phyloP scores from a whole-genome alignment of 345 rosid genomes.

The Citrus cavaleriei region DNA sequence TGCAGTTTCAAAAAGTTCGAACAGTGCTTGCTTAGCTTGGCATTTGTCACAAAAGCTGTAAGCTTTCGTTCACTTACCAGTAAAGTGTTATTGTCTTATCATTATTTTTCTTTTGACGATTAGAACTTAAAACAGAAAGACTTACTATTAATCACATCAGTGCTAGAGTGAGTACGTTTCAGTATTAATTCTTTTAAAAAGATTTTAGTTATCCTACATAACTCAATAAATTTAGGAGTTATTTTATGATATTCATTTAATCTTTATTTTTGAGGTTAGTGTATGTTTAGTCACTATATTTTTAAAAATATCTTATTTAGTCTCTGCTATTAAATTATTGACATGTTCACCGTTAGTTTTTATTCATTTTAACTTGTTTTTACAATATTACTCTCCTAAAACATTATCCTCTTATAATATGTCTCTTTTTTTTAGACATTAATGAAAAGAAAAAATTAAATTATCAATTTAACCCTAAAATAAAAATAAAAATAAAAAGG shows the following conservation, averaged over 20 bases:
- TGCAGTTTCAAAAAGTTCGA: background rate
- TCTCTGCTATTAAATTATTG: no score
- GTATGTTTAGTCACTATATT: accelerated
- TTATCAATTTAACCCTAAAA: no score
- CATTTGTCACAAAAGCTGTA: background rate
- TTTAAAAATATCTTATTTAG: no score
- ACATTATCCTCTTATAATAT: no score
- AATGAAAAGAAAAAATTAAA: no score
- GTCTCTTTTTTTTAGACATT: no score
- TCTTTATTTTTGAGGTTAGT: accelerated
- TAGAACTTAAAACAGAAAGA: background rate
- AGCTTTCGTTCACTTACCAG: background rate
- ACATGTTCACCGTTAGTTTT: accelerated
- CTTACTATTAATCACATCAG: background rate
- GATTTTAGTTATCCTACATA: no score
- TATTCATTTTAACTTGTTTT: accelerated
- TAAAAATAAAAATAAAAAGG: no score
- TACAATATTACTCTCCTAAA: accelerated
- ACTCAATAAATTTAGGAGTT: no score
- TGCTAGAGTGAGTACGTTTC: no score
- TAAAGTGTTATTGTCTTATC: background rate
- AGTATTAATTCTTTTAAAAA: no score
- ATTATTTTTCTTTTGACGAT: background rate
- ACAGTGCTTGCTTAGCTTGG: background rate
- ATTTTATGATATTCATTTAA: no score